phyloP scores from a whole-genome alignment of 1,284 basidiomycete species.

The Fomitopsis schrenkii region DNA sequence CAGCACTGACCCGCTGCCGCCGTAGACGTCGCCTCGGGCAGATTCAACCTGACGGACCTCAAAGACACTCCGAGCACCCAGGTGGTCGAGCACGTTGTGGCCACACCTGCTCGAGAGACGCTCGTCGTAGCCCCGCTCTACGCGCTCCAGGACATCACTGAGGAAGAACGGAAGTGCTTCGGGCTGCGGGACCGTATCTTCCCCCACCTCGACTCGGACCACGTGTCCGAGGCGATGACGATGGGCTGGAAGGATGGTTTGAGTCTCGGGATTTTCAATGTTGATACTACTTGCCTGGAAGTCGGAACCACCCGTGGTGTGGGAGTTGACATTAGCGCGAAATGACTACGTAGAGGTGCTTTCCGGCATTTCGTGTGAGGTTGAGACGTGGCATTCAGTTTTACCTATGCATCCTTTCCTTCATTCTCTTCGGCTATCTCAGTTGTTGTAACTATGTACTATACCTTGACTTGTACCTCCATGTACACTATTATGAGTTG shows the following conservation, averaged over 20 bases:
- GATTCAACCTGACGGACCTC: constrained; percentile 19
- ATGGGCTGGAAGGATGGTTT: constrained; percentile 27
- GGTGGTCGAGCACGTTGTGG: constrained; percentile 16
- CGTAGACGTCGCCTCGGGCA: constrained; percentile 13
- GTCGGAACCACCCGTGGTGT: no score
- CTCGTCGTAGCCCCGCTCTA: constrained; percentile 30
- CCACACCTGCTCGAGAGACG: not conserved
- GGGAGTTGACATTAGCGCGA: no score
- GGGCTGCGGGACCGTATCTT: constrained; percentile 20
- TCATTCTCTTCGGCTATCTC: no score
- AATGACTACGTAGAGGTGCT: no score
- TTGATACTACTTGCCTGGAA: constrained; percentile 14
- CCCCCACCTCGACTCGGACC: constrained; percentile 36
- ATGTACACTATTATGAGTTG: no score
- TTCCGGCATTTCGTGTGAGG: no score
- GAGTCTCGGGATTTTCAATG: constrained; percentile 29
- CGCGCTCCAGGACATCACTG: constrained; percentile 19
- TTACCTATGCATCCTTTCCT: no score
- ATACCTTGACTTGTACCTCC: no score
- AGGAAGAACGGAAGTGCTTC: constrained; percentile 20
- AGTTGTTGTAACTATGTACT: no score
- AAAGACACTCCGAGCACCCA: constrained; percentile 21
- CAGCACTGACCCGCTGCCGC: not conserved
- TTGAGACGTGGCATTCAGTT: no score
- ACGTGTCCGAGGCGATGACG: constrained; percentile 29